Base-by-base conservation (phyloP, 805 yeast species). In the Cyberlindnera mrakii region DNA sequence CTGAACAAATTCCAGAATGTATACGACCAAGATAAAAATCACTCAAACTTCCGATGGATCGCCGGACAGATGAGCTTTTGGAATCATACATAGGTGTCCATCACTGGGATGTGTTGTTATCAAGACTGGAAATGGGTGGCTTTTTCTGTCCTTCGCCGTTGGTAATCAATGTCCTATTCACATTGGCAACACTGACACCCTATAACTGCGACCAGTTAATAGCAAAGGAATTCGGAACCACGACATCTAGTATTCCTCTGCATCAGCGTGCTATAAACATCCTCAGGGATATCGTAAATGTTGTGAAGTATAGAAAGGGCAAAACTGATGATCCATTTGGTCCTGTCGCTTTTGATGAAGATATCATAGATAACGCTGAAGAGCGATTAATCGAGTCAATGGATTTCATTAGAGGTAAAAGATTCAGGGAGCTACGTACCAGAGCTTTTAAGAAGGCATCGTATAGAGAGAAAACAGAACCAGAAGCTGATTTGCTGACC, bases 31-130 rank as follows among this genome's bases (percentile, higher is more conserved):
- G 13, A 23, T 10, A 23, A 8, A 8, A 10, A 9, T 3, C 23
- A 19, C 11, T 4, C 27, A 23, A 10, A 11, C 10, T 10, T 23
- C 27, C 27, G 11, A 37, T 37, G 39, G 33, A 37, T 16, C 11
- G 23, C 5, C 19, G 33, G 16, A 37, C 34, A 7, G 41, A 39
- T 17, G 51, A 53, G 25, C 32, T 54, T 3, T 37, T 55, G 14
- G 52, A 46, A 9, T 49, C 60, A 1, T 49, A 53, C 25, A 33
- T 58, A 33, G 49, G 47, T 30, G 46, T 66, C 11, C 55, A 60
- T 18, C 62, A 63, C 31, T 69, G 67, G 49, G 68, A 63, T 37
- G 59, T 61, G 52, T 41, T 70, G n/a, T 39, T 72, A 2, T 47
- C 60, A 7, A 60, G 60, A 33, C 42, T 70, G 7, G 74, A 71